Base-by-base conservation (phyloP, 148 eudicot genomes). In the Hydrangea macrophylla region DNA sequence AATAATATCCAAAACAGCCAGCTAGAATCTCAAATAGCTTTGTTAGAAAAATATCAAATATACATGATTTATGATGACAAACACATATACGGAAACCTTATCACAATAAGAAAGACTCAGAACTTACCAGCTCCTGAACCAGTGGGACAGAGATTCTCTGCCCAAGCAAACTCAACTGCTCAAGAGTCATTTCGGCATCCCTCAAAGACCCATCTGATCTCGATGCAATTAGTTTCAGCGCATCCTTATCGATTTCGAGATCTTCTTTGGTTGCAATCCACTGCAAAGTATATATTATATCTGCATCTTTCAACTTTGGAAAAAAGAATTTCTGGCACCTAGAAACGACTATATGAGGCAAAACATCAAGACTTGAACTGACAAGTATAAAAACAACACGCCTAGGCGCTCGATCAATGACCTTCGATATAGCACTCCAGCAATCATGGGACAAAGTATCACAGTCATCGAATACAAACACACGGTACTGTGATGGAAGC, bases 281-380 rank as follows among this genome's bases (percentile, higher is more conserved):
- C 66, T 88, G 92, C 69, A 94, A 80, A 64, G 91, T 85, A 76
- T 85, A 83, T 22, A 90, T 80, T 23, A 90, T 83, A 69, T 94
- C 99, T 32, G 91, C 92, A 71, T 94, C 99, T 73, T 87, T 94
- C 80, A 94, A 76, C 75, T 94, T 94, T 8, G 97, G 90, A 70
- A 94, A 91, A 83, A 87, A 90, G 81, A 94, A 94, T 64, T 91
- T 94, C 86, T 89, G 97, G 76, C 99, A 94, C 86, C 97, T 88
- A 57, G 97, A 88, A 76, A 87, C 80, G 74, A 94, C 78, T 55
- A 84, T 79, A 73, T 91, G 97, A 58, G 99, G 99, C 78, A 94
- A 76, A 69, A 82, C 85, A 80, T 91, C 93, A 70, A 94, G 88
- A 79, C 88, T 86, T 7, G 96, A 94, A 83, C 89, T 74, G 59